Evolutionary conservation across 208 protist species (phyloP).

Genomic region (Wallacemonas collosoma): DNA sequence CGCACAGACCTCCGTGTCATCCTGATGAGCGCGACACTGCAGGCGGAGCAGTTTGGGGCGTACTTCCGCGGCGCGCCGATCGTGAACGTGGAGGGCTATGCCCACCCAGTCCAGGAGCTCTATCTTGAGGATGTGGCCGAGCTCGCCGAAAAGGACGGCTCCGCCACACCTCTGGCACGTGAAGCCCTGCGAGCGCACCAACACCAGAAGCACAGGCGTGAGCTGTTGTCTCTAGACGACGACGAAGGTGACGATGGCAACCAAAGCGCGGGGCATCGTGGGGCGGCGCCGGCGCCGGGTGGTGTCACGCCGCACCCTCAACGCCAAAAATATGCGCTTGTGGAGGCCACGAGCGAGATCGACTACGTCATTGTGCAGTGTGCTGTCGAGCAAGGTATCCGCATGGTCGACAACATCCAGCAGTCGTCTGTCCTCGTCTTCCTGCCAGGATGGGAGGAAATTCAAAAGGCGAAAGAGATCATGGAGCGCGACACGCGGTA

Average conservation of each 20-base stretch:
- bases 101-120: conserved; percentile 83
- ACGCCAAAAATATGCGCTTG: conserved; percentile 56
- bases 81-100: conserved; percentile 85
- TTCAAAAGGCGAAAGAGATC: conserved; percentile 68
- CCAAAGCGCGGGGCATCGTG: background rate
- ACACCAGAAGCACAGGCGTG: background rate
- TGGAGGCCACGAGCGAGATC: conserved; percentile 73
- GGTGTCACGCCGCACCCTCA: background rate
- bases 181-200: conserved; percentile 15
- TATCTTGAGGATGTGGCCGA: conserved; percentile 84
- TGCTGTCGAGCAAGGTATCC: conserved; percentile 81
- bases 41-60: conserved; percentile 78
- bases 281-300: background rate
- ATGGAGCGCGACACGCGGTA: conserved; percentile 71
- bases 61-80: conserved; percentile 87
- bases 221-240: background rate
- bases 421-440: conserved; percentile 90
- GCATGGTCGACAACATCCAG: conserved; percentile 63
- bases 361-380: conserved; percentile 85
- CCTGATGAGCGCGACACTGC: conserved; percentile 95
- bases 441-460: conserved; percentile 94
- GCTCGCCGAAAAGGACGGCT: conserved; percentile 29
- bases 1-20: conserved; percentile 97
- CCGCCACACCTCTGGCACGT: conserved; percentile 1
- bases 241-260: background rate